These are phyloP conservation scores for Fusarium sp. DNA, from an alignment of 2,329 filamentous ascomycete species.

Conservation along the genomic window DNA sequence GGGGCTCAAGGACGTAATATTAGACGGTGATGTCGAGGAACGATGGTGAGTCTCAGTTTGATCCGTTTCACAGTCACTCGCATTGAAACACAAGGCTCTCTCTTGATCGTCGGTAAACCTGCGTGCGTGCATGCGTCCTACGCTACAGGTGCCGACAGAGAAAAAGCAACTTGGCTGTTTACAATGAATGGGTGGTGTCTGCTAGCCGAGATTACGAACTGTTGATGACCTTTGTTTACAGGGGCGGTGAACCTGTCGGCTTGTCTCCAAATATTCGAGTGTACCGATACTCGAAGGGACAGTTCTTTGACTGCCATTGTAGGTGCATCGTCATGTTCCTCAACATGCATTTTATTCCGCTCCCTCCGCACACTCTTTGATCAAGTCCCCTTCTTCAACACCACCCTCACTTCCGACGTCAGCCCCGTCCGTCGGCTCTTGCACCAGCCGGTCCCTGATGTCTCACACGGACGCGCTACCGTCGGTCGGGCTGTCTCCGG, in stretches of 20 bases:
- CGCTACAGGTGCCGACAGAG: neutral
- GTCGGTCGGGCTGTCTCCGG: neutral
- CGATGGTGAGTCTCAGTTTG: slow-evolving; percentile 58
- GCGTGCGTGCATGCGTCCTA: neutral
- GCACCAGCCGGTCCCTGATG: neutral
- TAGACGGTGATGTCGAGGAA: slow-evolving; percentile 50
- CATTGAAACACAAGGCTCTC: neutral
- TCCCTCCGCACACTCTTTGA: no score
- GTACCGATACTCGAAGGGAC: slow-evolving; percentile 86
- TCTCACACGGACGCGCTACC: neutral
- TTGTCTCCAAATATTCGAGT: slow-evolving; percentile 90
- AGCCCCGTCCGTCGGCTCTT: neutral
- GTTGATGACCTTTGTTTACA: slow-evolving; percentile 54
- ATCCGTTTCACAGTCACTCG: neutral
- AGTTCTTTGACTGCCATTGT: slow-evolving; percentile 96
- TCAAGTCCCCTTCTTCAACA: neutral
- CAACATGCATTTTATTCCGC: neutral
- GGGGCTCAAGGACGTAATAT: slow-evolving; percentile 74
- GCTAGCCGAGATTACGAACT: slow-evolving; percentile 15
- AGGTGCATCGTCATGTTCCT: slow-evolving; percentile 49
- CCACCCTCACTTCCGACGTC: neutral
- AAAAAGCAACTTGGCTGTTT: slow-evolving; percentile 24
- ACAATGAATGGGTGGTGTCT: neutral
- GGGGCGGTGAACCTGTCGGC: slow-evolving; percentile 86
- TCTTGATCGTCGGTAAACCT: neutral